phyloP scores from a whole-genome alignment of 768 basidiomycete species.

The Podaxis carcinomalis region DNA sequence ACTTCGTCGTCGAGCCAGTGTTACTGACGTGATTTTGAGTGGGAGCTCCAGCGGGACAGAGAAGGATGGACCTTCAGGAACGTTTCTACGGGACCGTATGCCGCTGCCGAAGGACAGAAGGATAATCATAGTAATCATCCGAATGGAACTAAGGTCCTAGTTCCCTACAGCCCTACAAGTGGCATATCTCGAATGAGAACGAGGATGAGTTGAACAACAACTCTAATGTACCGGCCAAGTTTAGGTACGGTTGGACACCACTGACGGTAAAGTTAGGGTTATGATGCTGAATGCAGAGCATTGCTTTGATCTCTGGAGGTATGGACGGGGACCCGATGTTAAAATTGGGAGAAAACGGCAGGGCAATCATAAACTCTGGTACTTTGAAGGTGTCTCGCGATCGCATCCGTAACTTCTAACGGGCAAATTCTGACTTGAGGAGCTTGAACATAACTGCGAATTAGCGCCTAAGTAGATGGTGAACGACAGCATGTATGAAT shows the following conservation, averaged over 20 bases:
- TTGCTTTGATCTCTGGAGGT: slow-evolving; percentile 35
- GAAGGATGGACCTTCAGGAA: too few relatives aligned
- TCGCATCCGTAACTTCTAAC: too few relatives aligned
- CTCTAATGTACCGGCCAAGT: neutral
- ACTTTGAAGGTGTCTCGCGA: slow-evolving; percentile 14
- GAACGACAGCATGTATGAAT: too few relatives aligned
- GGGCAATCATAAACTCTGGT: slow-evolving; percentile 33
- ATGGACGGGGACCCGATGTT: slow-evolving; percentile 37
- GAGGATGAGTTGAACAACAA: slow-evolving; percentile 12
- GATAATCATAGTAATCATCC: too few relatives aligned
- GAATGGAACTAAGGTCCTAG: too few relatives aligned
- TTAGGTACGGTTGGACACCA: slow-evolving; percentile 20
- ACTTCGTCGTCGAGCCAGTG: too few relatives aligned
- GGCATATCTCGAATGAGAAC: slow-evolving; percentile 30
- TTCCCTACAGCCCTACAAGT: too few relatives aligned
- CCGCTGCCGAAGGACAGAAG: too few relatives aligned
- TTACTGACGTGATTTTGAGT: too few relatives aligned
- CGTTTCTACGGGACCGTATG: too few relatives aligned
- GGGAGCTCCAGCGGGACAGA: too few relatives aligned
- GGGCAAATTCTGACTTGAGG: slow-evolving; percentile 6
- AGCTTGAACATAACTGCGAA: neutral
- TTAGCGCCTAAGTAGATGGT: neutral
- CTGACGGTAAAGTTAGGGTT: slow-evolving; percentile 24
- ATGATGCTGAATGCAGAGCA: slow-evolving; percentile 26
- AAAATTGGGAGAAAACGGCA: slow-evolving; percentile 36